A percentile compares a stretch with the other conserved stretches of the same genome.
Evolutionary conservation across 371 early-diverging fungal species (phyloP).

Genomic region (Rhizomucor miehei): DNA sequence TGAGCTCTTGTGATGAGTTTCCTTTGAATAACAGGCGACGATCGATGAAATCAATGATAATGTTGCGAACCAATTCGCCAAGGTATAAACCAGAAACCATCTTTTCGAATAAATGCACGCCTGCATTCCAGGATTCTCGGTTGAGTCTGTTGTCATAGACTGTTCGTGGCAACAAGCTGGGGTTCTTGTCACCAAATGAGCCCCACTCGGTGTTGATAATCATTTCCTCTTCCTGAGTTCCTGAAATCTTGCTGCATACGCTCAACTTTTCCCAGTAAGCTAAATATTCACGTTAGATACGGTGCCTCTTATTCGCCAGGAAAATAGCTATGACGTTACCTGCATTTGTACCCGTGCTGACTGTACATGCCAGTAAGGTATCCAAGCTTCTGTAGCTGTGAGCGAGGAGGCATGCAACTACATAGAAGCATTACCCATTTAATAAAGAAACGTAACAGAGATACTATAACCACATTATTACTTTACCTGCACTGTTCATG

Average conservation of each 20-base stretch:
- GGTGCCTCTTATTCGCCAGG: neutral
- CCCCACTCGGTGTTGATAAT: slow-evolving; percentile 93
- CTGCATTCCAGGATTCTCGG: slow-evolving; percentile 77
- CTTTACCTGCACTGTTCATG: slow-evolving; percentile 76
- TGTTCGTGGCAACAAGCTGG: slow-evolving; percentile 73
- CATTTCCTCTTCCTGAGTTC: slow-evolving; percentile 60
- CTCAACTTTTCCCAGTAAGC: slow-evolving; percentile 76
- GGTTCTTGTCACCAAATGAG: slow-evolving; percentile 75
- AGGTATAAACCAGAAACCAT: slow-evolving; percentile 95
- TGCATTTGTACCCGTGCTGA: slow-evolving; percentile 91
- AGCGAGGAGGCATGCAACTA: slow-evolving; percentile 53
- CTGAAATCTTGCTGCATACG: slow-evolving; percentile 66
- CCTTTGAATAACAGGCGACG: slow-evolving; percentile 79
- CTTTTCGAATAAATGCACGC: slow-evolving; percentile 85
- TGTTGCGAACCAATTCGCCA: slow-evolving; percentile 84
- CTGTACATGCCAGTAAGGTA: slow-evolving; percentile 77
- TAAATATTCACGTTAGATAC: neutral
- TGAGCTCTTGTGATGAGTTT: slow-evolving; percentile 61
- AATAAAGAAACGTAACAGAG: neutral
- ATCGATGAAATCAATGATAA: slow-evolving; percentile 77
- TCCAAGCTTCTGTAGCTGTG: slow-evolving; percentile 73
- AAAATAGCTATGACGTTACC: slow-evolving; percentile 14
- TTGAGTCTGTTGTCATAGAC: slow-evolving; percentile 84
- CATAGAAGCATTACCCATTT: neutral
- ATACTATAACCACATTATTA: too few relatives aligned